Evolutionary conservation across 2,329 filamentous ascomycete genomes (phyloP), one percentile per base, ranked within the genome.

Genomic region (Meredithiella fracta): DNA sequence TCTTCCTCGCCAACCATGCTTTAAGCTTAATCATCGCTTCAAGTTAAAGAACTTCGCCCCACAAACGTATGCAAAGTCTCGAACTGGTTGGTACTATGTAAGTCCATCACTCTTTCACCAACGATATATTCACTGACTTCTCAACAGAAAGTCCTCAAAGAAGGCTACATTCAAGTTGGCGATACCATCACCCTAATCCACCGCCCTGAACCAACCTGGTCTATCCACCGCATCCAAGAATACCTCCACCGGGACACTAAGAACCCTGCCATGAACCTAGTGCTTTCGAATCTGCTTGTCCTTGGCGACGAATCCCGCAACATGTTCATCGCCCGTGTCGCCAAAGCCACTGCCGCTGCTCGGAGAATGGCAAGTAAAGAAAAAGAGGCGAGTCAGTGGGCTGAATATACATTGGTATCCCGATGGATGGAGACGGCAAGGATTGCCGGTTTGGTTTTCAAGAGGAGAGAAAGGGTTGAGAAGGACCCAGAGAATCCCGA

Each of bases 21-120:
- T 77, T 68, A 85, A 84, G 63, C 72, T 85, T 7, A 85, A 84
- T 63, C 80, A 83, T 61, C 77, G 80, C 1, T 85, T 85, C 64
- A 71, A 75, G 34, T 67, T 82, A 8, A 78, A 77, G 61, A 75
- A 80, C 59, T 82, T 84, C 65, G 77, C 80, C 3, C 74, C 74
- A 0, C 68, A 72, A 20, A 76, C 78, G 0, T 80, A 77, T 66
- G 70, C 73, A 59, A 69, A 68, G 1, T 76, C 76, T 57, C 73
- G 80, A 1, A 83, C 79, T 0, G 81, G 81, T 0, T 85, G 80
- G 80, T 77, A 83, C 63, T 83, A 83, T 60, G 51, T 37, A 40
- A 23, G 51, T 44, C 11, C 29, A 5, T 34, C 5, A 34, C 29
- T 34, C 11, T 34, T 34, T 20, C 40, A 15, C 22, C 6, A 44